Base-by-base conservation (phyloP, 2,329 filamentous ascomycete genomes). In the Sporothrix curviconia region DNA sequence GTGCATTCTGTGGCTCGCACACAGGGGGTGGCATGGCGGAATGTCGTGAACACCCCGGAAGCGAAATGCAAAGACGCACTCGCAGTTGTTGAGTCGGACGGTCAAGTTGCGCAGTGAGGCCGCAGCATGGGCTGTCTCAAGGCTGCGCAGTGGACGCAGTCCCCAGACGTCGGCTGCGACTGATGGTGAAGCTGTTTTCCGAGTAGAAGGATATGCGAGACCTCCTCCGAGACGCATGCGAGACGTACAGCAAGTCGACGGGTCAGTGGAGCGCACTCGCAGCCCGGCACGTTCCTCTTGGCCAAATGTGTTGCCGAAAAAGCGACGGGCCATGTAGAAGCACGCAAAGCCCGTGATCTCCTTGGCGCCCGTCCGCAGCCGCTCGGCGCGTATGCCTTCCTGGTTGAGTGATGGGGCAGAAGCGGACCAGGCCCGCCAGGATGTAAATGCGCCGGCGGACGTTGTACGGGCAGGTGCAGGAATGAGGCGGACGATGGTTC, bases 401-500 rank as follows among this genome's bases (percentile, higher is more conserved):
- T 44, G 52, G 40, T 46, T 55, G n/a, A 55, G 44, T 55, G 52
- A 55, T 55, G 7, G 52, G 52, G 7, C 52, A 46, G 11, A 55
- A 43, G 19, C 52, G 52, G 17, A 55, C 30, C 4, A 55, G 25
- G 14, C 30, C 52, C 17, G 19, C 52, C 3, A 55, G 40, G 12
- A 36, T 7, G 9, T 55, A 55, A 30, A 46, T 36, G 52, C 52
- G 39, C 9, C 28, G 52, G 8, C 52, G 52, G 11, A 37, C 14
- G 7, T 17, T 14, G 40, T 55, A 55, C 5, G 52, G 52, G 28
- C n/a, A 55, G 40, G 30, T 55, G 17, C 28, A 55, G 8, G n/a
- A 55, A 55, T 17, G 50, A 32, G 37, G 17, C 28, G n/a, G n/a
- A 15, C 7, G 44, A 34, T 11, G 28, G 8, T 15, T 7, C 11